Conservation (phyloP, 2,329 filamentous ascomycete genomes). For the Endocalyx cinctus region DNA sequence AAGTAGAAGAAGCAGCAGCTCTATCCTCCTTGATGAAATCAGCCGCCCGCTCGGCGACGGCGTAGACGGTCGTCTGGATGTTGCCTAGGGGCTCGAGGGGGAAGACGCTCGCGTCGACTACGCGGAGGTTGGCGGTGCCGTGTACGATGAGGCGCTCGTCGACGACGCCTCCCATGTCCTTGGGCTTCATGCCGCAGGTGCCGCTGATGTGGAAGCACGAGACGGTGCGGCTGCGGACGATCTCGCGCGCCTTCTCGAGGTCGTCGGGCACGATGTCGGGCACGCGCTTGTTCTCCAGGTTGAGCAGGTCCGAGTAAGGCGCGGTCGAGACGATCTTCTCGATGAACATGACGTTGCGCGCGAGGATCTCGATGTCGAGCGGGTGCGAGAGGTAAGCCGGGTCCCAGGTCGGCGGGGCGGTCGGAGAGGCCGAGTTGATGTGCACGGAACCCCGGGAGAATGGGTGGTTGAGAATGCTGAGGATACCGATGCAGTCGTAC, state of each 20-base stretch:
- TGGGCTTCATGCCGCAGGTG: constrained; percentile 46
- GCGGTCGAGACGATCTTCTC: constrained; percentile 29
- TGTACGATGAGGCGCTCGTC: constrained; percentile 36
- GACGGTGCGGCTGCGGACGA: constrained; percentile 29
- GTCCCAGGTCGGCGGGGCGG: constrained; percentile 45
- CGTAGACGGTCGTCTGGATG: constrained; percentile 19
- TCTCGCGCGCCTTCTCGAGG: constrained; percentile 31
- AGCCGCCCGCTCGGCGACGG: constrained; percentile 16
- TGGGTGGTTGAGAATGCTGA: constrained; percentile 57
- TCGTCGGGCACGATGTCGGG: constrained; percentile 27
- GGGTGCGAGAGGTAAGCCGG: constrained; percentile 52
- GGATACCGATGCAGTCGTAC: constrained; percentile 50
- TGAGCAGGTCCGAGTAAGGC: constrained; percentile 37
- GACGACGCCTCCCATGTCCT: constrained; percentile 40
- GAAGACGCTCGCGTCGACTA: constrained; percentile 19
- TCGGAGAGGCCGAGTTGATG: constrained; percentile 40
- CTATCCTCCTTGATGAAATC: constrained; percentile 17
- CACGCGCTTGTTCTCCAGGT: constrained; percentile 31
- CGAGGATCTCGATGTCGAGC: constrained; percentile 50
- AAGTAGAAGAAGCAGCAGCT: not conserved
- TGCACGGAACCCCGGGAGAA: constrained; percentile 57
- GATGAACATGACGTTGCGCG: constrained; percentile 38
- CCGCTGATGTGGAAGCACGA: constrained; percentile 44
- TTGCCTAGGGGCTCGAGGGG: constrained; percentile 17
- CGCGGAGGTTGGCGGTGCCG: constrained; percentile 32